A percentile compares a stretch with the other conserved stretches of the same genome.
phyloP scores from a whole-genome alignment of 2,329 filamentous ascomycete species.

The Penicillium crustosum region DNA sequence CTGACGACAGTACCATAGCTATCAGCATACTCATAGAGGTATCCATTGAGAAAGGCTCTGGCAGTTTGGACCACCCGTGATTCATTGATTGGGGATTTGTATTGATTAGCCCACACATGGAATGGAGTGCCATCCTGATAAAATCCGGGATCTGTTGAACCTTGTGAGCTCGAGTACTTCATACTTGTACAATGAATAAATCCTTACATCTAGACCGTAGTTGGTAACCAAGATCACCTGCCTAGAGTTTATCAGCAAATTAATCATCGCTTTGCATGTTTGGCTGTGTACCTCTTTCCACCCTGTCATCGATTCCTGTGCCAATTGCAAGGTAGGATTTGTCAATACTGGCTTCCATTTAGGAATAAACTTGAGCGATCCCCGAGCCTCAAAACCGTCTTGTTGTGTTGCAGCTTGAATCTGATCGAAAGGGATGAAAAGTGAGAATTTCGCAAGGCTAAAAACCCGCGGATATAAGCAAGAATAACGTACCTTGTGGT shows the following conservation, averaged over 20 bases:
- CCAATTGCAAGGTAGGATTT: conserved; percentile 56
- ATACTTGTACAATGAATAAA: not conserved
- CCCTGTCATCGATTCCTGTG: conserved; percentile 61
- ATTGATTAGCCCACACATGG: conserved; percentile 65
- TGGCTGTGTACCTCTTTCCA: conserved; percentile 53
- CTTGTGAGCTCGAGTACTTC: not conserved
- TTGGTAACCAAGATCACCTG: conserved; percentile 21
- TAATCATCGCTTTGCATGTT: too few relatives aligned
- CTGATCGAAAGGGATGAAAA: conserved; percentile 30
- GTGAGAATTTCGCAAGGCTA: not conserved
- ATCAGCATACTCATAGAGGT: conserved; percentile 56
- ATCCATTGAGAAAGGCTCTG: conserved; percentile 61
- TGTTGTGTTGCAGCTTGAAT: conserved; percentile 47
- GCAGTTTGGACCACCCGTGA: conserved; percentile 59
- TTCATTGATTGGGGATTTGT: conserved; percentile 49
- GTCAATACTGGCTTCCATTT: conserved; percentile 60
- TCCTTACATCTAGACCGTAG: conserved; percentile 22
- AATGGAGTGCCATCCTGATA: conserved; percentile 53
- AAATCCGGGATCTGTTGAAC: conserved; percentile 49
- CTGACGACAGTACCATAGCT: conserved; percentile 58
- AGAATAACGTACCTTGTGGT: conserved; percentile 21
- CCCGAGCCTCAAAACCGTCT: conserved; percentile 52
- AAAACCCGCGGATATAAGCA: not conserved
- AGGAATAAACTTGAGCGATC: conserved; percentile 57
- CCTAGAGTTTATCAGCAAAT: conserved; percentile 5